phyloP scores from a whole-genome alignment of 352 stramenopile genomes.

The Pythium sukuiense region DNA sequence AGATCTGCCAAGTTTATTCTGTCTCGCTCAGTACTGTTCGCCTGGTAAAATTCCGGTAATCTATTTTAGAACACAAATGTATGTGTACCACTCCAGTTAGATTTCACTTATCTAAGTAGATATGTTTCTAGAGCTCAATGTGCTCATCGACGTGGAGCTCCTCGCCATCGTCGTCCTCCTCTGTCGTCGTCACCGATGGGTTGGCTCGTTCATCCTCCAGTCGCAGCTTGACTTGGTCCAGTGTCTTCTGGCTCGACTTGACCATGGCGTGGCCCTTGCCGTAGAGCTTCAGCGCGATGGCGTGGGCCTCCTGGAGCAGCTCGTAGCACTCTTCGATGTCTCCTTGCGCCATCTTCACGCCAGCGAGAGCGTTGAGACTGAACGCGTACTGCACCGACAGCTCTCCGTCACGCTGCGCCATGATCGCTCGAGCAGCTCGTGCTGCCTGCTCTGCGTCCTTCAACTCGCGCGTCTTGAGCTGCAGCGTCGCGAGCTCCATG shows the following conservation, averaged over 20 bases:
- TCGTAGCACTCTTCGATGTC: constrained; percentile 55
- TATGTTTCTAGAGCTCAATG: constrained; percentile 17
- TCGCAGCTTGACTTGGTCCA: constrained; percentile 61
- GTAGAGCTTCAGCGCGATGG: constrained; percentile 67
- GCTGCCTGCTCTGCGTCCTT: constrained; percentile 39
- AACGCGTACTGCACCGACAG: constrained; percentile 74
- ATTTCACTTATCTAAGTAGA: background rate
- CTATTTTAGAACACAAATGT: background rate
- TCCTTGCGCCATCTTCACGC: constrained; percentile 70
- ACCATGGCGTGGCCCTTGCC: constrained; percentile 65
- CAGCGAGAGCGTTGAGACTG: constrained; percentile 76
- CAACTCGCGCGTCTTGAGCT: constrained; percentile 19
- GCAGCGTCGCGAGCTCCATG: constrained; percentile 63
- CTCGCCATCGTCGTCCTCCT: constrained; percentile 9
- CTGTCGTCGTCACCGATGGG: background rate
- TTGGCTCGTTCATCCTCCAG: constrained; percentile 36
- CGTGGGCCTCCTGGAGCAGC: constrained; percentile 64
- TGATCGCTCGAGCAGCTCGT: constrained; percentile 50
- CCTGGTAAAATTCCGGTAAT: background rate
- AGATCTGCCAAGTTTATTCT: constrained; percentile 19
- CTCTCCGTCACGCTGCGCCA: constrained; percentile 64
- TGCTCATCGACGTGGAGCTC: constrained; percentile 11
- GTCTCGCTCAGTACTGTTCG: constrained; percentile 9
- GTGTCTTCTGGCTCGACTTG: constrained; percentile 54
- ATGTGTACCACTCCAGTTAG: background rate